These are phyloP conservation scores for Amphirosellinia nigrospora DNA, from an alignment of 495 filamentous ascomycete genomes.

Conservation along the genomic window DNA sequence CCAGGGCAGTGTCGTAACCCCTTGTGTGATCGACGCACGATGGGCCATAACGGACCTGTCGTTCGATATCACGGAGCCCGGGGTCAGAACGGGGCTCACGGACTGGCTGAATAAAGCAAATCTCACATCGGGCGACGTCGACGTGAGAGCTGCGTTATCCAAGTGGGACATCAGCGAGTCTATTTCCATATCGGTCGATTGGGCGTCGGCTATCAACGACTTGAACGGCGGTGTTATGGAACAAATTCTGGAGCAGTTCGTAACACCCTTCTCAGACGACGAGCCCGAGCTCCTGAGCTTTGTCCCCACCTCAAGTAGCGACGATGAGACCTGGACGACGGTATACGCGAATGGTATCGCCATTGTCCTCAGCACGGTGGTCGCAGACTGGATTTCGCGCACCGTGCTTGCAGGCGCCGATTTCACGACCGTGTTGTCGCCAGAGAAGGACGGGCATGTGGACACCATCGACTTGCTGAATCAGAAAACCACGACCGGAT, in stretches of 20 bases:
- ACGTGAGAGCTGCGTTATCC: not conserved
- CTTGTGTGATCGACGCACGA: slow-evolving; percentile 22
- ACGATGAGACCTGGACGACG: not conserved
- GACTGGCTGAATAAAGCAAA: slow-evolving; percentile 11
- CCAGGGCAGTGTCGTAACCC: not conserved
- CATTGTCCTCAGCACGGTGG: slow-evolving; percentile 13
- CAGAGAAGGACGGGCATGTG: not conserved
- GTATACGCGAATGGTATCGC: slow-evolving; percentile 1
- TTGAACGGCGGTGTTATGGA: no score
- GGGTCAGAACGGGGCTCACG: slow-evolving; percentile 3
- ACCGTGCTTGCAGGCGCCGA: not conserved
- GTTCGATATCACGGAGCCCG: slow-evolving; percentile 5
- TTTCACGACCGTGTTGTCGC: not conserved
- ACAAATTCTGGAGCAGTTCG: no score
- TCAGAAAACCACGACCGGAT: not conserved
- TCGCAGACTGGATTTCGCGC: slow-evolving; percentile 21
- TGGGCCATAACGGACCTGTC: slow-evolving; percentile 18
- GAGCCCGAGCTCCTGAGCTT: no score
- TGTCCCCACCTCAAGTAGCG: not conserved
- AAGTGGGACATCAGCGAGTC: not conserved
- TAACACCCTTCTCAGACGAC: no score
- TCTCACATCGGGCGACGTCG: not conserved
- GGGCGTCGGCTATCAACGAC: not conserved
- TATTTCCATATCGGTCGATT: not conserved
- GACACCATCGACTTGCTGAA: not conserved